These are phyloP conservation scores for Salicornia ramosissima DNA, from an alignment of 148 eudicot species.

Conservation along the genomic window DNA sequence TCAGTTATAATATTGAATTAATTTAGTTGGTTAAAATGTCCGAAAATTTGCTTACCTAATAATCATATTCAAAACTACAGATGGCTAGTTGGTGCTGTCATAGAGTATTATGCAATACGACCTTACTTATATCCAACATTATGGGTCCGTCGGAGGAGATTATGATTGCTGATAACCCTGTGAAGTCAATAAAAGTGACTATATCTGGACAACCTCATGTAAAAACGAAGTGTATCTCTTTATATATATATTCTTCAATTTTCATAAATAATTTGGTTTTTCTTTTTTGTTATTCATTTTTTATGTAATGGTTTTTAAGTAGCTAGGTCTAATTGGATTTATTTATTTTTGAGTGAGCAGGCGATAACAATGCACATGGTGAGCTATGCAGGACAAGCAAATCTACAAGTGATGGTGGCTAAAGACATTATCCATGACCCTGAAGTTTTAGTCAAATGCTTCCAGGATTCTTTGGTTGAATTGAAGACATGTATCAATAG, in stretches of 20 bases:
- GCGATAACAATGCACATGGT: conserved; percentile 35
- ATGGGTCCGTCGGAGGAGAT: conserved; percentile 31
- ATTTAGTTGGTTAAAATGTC: no score
- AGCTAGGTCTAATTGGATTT: no score
- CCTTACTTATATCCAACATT: conserved; percentile 32
- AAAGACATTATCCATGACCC: conserved; percentile 34
- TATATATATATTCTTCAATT: no score
- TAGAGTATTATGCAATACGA: conserved; percentile 20
- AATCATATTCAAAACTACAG: no score
- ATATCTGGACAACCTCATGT: conserved; percentile 32
- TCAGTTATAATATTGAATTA: no score
- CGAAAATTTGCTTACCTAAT: no score
- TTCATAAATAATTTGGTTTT: no score
- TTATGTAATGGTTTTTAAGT: no score
- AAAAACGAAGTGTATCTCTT: not conserved
- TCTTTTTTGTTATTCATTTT: no score
- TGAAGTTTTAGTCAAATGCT: conserved; percentile 18
- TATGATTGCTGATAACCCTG: conserved; percentile 25
- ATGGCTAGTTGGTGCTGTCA: conserved; percentile 25
- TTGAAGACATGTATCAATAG: conserved; percentile 12
- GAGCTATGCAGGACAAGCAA: conserved; percentile 26
- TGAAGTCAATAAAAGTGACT: conserved; percentile 26
- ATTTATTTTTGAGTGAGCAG: conserved; percentile 2
- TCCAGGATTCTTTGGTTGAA: conserved; percentile 19
- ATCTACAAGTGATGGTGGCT: conserved; percentile 32